Evolutionary conservation across 176 grass and related monocot genomes (phyloP), one percentile per base, ranked within the genome.

Genomic region (Alloteropsis semialata): DNA sequence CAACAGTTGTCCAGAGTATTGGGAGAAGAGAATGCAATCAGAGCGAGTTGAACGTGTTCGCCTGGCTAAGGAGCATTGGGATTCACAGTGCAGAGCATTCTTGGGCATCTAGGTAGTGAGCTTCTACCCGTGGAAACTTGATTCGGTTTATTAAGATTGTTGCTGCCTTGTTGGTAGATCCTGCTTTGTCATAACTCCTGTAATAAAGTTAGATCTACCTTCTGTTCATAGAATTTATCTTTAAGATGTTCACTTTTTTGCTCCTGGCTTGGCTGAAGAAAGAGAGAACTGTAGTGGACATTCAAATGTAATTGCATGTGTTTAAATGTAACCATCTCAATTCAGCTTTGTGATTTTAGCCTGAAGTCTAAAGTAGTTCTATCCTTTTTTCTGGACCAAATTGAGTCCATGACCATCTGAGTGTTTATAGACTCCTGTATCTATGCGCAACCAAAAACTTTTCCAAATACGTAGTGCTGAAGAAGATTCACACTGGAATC

Each of bases 1-100:
- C 25, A 62, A 79, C 88, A 98, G 88, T 65, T 98, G 90, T 78
- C 92, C 95, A 11, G 90, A 95, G 13, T 92, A 93, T 21, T 98
- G 92, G 95, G 77, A 93, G 79, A 74, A 84, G 39, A 63, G 92
- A n/a, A 63, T 77, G 46, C 61, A 80, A 71, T 82, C 77, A 41
- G 94, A 97, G 83, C 81, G 90, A 79, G 79, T 89, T 5, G 86
- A 98, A 38, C 90, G 88, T 29, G 77, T 98, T 72, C 95, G 81
- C 19, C 84, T 88, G 78, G 64, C 86, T 28, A 95, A 98, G 82
- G 90, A 95, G 65, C 92, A 95, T 19, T 95, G 95, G 95, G 78
- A 92, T 17, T 78, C 84, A 10, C 88, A 89, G 37, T 83, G 86
- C 59, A 90, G 84, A 70, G 78, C 81, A 67, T 94, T 98, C 65